Evolutionary conservation across 1,284 basidiomycete genomes (phyloP), one percentile per base, ranked within the genome.

Genomic region (Microbotryum silenes-acaulis): DNA sequence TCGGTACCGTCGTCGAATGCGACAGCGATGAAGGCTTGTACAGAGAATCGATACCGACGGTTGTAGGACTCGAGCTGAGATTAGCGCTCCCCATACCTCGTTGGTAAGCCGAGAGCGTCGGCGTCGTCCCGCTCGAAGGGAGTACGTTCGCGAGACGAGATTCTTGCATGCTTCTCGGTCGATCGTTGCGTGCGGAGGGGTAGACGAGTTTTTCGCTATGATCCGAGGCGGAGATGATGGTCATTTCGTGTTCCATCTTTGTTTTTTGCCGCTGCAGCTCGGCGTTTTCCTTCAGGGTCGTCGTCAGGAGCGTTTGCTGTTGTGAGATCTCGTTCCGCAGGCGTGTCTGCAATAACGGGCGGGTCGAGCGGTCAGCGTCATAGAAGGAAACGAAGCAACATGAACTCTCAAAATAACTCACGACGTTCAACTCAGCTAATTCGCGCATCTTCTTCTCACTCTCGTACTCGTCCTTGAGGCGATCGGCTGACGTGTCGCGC

Each of bases 401-500:
- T 9, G 14, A 10, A 37, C 12, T 37, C 37, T 27, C 48, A 49
- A 49, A 10, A 12, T 0, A 10, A 56, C 66, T n/a, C 12, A 68
- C 67, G 21, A 68, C 65, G 29, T 68, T 68, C 54, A 68, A 49
- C 48, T 68, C 67, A 20, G 67, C 67, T 3, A 64, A 56, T 54
- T 68, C 64, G 50, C 67, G 57, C 1, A 68, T 50, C 52, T 65
- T 64, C 50, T 58, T 58, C 55, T 67, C 66, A 23, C 58, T 44
- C 4, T 49, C 61, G 42, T 64, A 62, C 20, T 54, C 65, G 0
- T 64, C 55, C 44, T 37, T 18, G 12, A 61, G 42, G 6, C 52
- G 57, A 21, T 54, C 60, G 33, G 56, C 27, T 10, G 37, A 42
- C 14, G 37, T 42, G 12, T 42, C 37, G 58, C 48, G 16, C 45